Evolutionary conservation across 768 basidiomycete species (phyloP).

Genomic region (Naematelia encephala): DNA sequence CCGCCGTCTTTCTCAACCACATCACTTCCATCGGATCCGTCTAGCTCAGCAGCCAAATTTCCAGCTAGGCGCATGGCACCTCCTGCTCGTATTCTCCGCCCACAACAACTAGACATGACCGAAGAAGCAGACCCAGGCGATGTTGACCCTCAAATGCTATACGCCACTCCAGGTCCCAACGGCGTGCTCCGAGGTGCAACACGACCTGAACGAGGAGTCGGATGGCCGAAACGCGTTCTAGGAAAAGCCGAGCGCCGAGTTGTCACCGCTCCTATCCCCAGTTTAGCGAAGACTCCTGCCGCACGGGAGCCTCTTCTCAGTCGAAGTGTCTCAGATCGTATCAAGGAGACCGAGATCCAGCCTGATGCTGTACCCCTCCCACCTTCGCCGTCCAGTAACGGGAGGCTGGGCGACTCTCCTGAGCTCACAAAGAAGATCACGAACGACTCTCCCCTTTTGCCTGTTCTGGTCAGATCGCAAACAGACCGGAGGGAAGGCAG

Average conservation of each 20-base stretch:
- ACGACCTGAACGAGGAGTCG: conserved; percentile 12
- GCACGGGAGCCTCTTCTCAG: not conserved
- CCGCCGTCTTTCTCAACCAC: conserved; percentile 20
- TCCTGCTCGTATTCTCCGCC: conserved; percentile 7
- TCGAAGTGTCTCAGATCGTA: conserved; percentile 10
- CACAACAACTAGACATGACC: not conserved
- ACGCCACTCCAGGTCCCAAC: not conserved
- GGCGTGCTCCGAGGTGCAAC: not conserved
- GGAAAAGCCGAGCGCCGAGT: conserved; percentile 38
- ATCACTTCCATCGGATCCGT: conserved; percentile 1
- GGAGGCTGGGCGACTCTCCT: conserved; percentile 2
- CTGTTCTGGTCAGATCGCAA: conserved; percentile 13
- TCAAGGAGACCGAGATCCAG: conserved; percentile 4
- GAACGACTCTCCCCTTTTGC: conserved; percentile 29
- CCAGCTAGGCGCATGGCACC: conserved; percentile 10
- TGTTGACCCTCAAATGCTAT: not conserved
- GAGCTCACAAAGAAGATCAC: not conserved
- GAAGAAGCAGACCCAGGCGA: not conserved
- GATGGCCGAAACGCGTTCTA: conserved; percentile 16
- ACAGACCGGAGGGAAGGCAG: conserved; percentile 4
- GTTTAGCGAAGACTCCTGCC: not conserved
- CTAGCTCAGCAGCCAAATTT: not conserved
- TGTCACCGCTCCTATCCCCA: conserved; percentile 26
- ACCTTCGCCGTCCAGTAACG: conserved; percentile 5
- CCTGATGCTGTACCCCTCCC: conserved; percentile 7